phyloP scores from a whole-genome alignment of 257 asterid species.

The Pogostemon cablin region DNA sequence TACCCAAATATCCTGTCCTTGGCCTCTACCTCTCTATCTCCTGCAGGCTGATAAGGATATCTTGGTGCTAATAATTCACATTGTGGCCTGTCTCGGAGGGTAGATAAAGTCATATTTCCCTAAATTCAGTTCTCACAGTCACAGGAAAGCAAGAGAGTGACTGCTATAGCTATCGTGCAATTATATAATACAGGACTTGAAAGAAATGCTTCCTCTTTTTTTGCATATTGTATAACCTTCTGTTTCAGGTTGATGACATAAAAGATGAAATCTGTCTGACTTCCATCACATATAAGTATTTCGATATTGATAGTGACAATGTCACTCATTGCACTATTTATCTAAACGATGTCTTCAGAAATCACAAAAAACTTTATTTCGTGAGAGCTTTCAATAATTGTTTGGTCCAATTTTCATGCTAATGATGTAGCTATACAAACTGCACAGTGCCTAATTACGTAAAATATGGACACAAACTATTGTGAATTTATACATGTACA shows the following conservation, averaged over 20 bases:
- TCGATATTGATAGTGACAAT: not conserved
- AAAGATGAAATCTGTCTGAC: not conserved
- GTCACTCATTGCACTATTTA: not conserved
- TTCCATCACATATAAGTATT: not conserved
- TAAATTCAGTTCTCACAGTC: too few relatives aligned
- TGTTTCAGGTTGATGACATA: not conserved
- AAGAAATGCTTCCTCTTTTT: not conserved
- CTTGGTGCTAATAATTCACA: too few relatives aligned
- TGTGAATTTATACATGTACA: not conserved
- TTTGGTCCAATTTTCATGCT: not conserved
- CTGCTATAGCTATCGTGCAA: too few relatives aligned
- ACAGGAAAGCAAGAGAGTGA: too few relatives aligned
- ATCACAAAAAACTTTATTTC: not conserved
- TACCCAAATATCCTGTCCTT: not conserved
- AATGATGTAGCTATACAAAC: not conserved
- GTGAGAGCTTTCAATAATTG: not conserved
- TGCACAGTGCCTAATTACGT: not conserved
- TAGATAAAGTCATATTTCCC: too few relatives aligned
- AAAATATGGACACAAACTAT: slow-evolving; percentile 13
- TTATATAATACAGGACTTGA: not conserved
- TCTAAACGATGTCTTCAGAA: not conserved
- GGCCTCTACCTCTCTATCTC: not conserved
- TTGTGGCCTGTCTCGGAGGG: too few relatives aligned
- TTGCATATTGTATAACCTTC: not conserved
- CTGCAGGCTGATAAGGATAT: too few relatives aligned